Conservation (phyloP, 2,329 filamentous ascomycete genomes). For the Verticillium albo-atrum region DNA sequence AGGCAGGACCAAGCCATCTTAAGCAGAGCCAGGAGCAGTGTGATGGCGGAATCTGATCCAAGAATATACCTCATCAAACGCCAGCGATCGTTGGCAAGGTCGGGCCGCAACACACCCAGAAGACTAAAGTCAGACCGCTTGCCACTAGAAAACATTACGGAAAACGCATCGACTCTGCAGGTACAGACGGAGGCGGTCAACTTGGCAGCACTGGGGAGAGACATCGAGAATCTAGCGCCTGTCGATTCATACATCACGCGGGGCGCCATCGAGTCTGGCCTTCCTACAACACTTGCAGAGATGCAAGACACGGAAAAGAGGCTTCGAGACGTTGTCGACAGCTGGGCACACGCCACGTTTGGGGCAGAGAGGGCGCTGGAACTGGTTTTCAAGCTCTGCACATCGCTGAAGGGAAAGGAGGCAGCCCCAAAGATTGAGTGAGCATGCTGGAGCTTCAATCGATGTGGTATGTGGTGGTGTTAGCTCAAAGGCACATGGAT, state of each 20-base stretch:
- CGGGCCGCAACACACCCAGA: conserved; percentile 11
- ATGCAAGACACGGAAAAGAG: conserved; percentile 3
- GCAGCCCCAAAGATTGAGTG: neutral
- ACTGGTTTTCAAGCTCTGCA: conserved; percentile 10
- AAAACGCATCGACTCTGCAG: neutral
- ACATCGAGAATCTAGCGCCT: neutral
- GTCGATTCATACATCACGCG: conserved; percentile 5
- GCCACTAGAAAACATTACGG: conserved; percentile 17
- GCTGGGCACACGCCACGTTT: conserved; percentile 3
- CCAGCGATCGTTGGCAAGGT: conserved; percentile 10
- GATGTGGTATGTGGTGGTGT: too few species aligned
- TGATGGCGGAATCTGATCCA: conserved; percentile 4
- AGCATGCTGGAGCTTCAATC: too few species aligned
- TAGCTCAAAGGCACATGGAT: too few species aligned
- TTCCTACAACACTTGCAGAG: conserved; percentile 1
- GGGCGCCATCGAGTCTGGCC: conserved; percentile 3
- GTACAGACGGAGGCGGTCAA: neutral
- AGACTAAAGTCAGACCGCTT: conserved; percentile 16
- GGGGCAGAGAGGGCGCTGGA: conserved; percentile 3
- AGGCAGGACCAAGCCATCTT: neutral
- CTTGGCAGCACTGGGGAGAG: neutral
- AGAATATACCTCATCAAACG: conserved; percentile 14
- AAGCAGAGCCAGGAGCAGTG: neutral
- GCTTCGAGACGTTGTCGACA: conserved; percentile 5
- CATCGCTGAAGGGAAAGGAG: neutral